Evolutionary conservation across 2,329 filamentous ascomycete genomes (phyloP).

Genomic region (Phoma sp.): DNA sequence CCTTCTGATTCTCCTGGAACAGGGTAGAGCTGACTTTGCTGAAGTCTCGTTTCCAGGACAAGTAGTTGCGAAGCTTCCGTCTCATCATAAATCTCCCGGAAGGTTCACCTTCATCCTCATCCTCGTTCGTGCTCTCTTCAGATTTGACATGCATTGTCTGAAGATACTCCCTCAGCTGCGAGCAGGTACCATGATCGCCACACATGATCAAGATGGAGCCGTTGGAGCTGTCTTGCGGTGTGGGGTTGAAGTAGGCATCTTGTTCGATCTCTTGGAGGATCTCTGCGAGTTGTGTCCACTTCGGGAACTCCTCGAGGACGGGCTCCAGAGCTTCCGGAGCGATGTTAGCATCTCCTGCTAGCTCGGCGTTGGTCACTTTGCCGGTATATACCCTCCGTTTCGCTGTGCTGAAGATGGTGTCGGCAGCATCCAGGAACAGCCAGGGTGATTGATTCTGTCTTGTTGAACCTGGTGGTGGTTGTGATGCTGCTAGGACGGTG

Average conservation of each 20-base stretch:
- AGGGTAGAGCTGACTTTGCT: conserved; percentile 81
- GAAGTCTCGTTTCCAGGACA: conserved; percentile 90
- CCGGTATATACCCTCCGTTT: conserved; percentile 86
- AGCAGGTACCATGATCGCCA: conserved; percentile 82
- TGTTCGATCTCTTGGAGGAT: conserved; percentile 92
- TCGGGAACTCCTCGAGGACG: conserved; percentile 91
- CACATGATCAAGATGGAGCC: conserved; percentile 97
- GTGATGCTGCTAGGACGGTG: conserved; percentile 89
- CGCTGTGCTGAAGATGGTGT: conserved; percentile 91
- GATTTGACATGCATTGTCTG: conserved; percentile 85
- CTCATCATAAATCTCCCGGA: conserved; percentile 91
- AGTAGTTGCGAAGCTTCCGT: conserved; percentile 82
- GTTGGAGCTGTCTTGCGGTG: conserved; percentile 80
- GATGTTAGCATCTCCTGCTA: conserved; percentile 54
- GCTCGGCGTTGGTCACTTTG: conserved; percentile 67
- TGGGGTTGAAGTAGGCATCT: conserved; percentile 84
- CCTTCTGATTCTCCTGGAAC: conserved; percentile 81
- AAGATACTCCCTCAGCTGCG: conserved; percentile 88
- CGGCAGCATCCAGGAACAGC: conserved; percentile 93
- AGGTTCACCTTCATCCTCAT: conserved; percentile 63
- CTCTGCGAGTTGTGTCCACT: conserved; percentile 89
- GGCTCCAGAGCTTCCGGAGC: conserved; percentile 72
- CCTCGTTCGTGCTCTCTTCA: conserved; percentile 50
- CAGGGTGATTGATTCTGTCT: conserved; percentile 91
- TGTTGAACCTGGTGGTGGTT: conserved; percentile 85